Evolutionary conservation across 2,329 filamentous ascomycete species (phyloP).

Genomic region (Fusarium fujikuroi): DNA sequence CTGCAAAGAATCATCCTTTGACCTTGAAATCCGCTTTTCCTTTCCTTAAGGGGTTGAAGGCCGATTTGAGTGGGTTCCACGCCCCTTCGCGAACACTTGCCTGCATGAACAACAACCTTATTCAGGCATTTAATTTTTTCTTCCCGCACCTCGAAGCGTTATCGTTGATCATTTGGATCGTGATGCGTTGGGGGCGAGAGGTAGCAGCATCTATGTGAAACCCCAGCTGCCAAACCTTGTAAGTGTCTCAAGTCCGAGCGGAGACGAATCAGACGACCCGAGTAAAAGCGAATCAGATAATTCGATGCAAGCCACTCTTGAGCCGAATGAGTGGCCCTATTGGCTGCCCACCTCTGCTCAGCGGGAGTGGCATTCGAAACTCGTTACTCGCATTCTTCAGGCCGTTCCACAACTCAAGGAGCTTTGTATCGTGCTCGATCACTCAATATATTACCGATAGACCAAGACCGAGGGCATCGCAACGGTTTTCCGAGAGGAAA

Average conservation of each 20-base stretch:
- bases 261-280: background rate
- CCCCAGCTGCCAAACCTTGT: background rate
- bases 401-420: background rate
- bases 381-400: background rate
- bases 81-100: background rate
- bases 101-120: background rate
- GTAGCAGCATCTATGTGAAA: too few relatives aligned
- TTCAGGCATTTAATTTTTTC: too few relatives aligned
- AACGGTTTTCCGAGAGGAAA: background rate
- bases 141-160: background rate
- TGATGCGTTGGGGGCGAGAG: too few relatives aligned
- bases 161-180: too few relatives aligned
- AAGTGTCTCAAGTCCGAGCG: background rate
- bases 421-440: background rate
- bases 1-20: too few relatives aligned
- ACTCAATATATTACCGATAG: too few relatives aligned
- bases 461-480: background rate
- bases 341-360: rapidly evolving
- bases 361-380: background rate
- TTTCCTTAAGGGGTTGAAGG: too few relatives aligned
- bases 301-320: background rate
- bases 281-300: too few relatives aligned
- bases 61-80: too few relatives aligned
- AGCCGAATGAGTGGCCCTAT: background rate
- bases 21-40: too few relatives aligned